These are phyloP conservation scores for Floccularia luteovirens DNA, from an alignment of 768 basidiomycete genomes.

Conservation along the genomic window DNA sequence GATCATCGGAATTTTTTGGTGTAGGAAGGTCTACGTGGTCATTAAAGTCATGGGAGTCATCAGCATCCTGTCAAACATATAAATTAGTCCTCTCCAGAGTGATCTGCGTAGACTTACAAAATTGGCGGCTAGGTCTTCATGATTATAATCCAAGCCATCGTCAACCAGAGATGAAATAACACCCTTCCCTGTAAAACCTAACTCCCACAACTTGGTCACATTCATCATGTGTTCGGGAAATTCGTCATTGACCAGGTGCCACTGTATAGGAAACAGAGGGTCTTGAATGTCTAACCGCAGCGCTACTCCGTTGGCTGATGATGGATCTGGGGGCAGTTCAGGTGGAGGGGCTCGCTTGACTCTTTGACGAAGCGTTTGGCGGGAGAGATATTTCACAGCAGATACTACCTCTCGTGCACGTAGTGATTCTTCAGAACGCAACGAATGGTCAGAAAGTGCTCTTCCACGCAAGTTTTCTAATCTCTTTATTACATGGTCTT, in stretches of 20 bases:
- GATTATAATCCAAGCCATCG: constrained; percentile 89
- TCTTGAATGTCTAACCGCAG: constrained; percentile 64
- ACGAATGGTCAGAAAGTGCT: constrained; percentile 21
- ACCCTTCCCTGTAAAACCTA: constrained; percentile 83
- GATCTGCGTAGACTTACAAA: constrained; percentile 57
- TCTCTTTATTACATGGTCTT: constrained; percentile 41
- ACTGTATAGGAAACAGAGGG: constrained; percentile 79
- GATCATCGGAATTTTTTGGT: constrained; percentile 84
- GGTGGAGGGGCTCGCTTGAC: constrained; percentile 71
- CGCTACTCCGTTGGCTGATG: constrained; percentile 41
- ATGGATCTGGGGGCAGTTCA: constrained; percentile 26
- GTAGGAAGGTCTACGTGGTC: constrained; percentile 84
- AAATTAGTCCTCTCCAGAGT: constrained; percentile 1
- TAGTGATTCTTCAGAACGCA: constrained; percentile 33
- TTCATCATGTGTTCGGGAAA: constrained; percentile 85
- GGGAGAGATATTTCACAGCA: constrained; percentile 53
- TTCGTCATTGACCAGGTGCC: constrained; percentile 91
- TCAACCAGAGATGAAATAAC: constrained; percentile 87
- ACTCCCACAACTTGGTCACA: constrained; percentile 86
- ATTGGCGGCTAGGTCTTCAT: constrained; percentile 81
- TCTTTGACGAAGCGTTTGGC: constrained; percentile 60
- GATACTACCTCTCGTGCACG: constrained; percentile 37
- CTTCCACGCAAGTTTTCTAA: constrained; percentile 37
- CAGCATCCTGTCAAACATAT: constrained; percentile 63
- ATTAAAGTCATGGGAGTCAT: constrained; percentile 93